Evolutionary conservation across 108 stramenopile species (phyloP).

Genomic region (Pseudonitzschia delicatissima): DNA sequence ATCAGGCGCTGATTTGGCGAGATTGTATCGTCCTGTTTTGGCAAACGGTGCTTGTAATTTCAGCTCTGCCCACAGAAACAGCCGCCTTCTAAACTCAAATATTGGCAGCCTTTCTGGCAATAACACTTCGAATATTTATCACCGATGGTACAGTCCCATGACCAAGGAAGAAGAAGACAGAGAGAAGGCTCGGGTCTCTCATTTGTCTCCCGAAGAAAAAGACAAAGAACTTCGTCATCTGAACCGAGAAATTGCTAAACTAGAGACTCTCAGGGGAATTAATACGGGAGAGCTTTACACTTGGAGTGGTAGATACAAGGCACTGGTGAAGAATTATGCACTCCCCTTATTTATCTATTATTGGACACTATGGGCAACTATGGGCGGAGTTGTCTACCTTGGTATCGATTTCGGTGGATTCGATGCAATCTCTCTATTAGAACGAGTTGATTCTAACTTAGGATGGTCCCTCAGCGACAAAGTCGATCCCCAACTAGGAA

Average conservation of each 20-base stretch:
- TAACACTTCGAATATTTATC: conserved; percentile 43
- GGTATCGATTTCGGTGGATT: conserved; percentile 73
- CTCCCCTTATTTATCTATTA: conserved; percentile 68
- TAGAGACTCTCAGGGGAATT: conserved; percentile 73
- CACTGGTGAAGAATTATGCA: conserved; percentile 71
- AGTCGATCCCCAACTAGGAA: conserved; percentile 77
- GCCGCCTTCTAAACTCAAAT: neutral
- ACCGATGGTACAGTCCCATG: conserved; percentile 69
- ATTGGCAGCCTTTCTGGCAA: conserved; percentile 13
- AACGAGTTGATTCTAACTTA: conserved; percentile 39
- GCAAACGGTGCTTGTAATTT: neutral
- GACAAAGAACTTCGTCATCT: conserved; percentile 75
- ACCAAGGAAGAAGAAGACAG: conserved; percentile 74
- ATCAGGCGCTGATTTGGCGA: neutral
- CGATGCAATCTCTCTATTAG: conserved; percentile 64
- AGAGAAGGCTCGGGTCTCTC: conserved; percentile 66
- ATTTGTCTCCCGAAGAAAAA: conserved; percentile 61
- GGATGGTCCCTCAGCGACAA: conserved; percentile 43
- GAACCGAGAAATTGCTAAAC: conserved; percentile 65
- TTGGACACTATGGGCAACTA: conserved; percentile 73
- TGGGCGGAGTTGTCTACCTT: conserved; percentile 53
- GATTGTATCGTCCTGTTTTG: neutral
- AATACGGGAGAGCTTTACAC: conserved; percentile 88
- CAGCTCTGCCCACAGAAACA: neutral
- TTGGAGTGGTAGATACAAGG: conserved; percentile 77